Evolutionary conservation across 1,284 basidiomycete genomes (phyloP), one percentile per base, ranked within the genome.

Genomic region (Rhodotorula glutinis): DNA sequence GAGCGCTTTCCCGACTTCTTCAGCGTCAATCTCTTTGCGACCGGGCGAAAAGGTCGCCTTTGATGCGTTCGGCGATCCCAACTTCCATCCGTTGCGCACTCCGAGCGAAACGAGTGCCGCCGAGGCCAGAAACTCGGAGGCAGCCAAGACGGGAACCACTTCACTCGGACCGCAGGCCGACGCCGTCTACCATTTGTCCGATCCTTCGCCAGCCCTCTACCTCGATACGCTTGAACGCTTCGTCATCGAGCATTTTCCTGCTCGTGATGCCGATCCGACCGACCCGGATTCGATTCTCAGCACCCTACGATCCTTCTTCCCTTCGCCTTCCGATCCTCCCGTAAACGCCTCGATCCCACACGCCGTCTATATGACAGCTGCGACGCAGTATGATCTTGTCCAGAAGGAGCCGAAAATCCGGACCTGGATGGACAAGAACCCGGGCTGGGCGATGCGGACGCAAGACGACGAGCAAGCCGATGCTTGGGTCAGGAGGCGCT

Each of bases 231-330:
- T 71, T 53, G 69, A 71, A n/a, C 9, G 21, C 4, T 71, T 71
- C 53, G 29, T 71, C 19, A 23, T 53, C 33, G 23, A 19, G 2
- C 65, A 65, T 53, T 71, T 71, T 25, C 69, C 69, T 1, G 27
- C 57, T 4, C 5, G 40, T 29, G 63, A 67, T 40, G 40, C 53
- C 9, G 44, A 62, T 56, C 41, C 49, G 23, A 21, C 30, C 13
- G 62, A 66, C 44, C 65, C 65, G 3, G 0, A 49, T 17, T 66
- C 68, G 21, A 65, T 70, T 57, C 33, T 70, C 59, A 61, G 62
- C 57, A 62, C 52, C 21, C 43, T 70, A 23, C 58, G 68, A 11
- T 53, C 62, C 16, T 66, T 44, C 62, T 66, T 67, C 49, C 65
- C 65, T 13, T 4, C 57, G 14, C 41, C 62, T 3, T 23, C 40